Conservation (phyloP, 768 basidiomycete genomes). For the Termitomyces sp. region DNA sequence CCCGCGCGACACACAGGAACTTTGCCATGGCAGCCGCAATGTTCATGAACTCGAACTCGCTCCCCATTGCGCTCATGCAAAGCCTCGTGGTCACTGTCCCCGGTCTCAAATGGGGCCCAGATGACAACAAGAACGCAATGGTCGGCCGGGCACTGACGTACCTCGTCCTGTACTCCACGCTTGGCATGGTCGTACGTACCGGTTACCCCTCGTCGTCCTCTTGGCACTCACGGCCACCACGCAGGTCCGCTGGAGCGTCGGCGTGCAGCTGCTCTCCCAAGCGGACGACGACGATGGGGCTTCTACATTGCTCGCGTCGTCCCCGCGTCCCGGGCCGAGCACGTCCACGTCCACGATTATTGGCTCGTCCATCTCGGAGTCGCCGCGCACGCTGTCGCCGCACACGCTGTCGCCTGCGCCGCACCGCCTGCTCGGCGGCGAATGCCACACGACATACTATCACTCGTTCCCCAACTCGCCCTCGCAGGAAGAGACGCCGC, state of each 20-base stretch:
- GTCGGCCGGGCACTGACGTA: slow-evolving; percentile 88
- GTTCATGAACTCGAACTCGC: slow-evolving; percentile 94
- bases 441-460: slow-evolving; percentile 15
- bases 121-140: slow-evolving; percentile 85
- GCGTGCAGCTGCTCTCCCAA: slow-evolving; percentile 13
- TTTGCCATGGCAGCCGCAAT: slow-evolving; percentile 80
- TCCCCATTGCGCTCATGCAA: slow-evolving; percentile 94
- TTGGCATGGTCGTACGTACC: slow-evolving; percentile 81
- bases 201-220: background rate
- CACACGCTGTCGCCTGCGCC: too few species aligned
- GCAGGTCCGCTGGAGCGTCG: slow-evolving; percentile 83
- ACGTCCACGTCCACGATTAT: slow-evolving; percentile 8
- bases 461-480: slow-evolving; percentile 19
- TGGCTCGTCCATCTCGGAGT: background rate
- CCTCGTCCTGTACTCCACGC: slow-evolving; percentile 86
- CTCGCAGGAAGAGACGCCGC: background rate
- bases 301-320: background rate
- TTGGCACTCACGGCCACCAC: background rate
- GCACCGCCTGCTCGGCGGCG: too few species aligned
- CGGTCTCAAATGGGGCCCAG: slow-evolving; percentile 71
- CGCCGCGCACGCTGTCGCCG: background rate
- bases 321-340: background rate
- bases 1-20: slow-evolving; percentile 40
- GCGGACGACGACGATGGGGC: slow-evolving; percentile 4
- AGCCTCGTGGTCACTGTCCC: slow-evolving; percentile 81